These are phyloP conservation scores for Phytophthora pini DNA, from an alignment of 352 stramenopile genomes.

Conservation along the genomic window DNA sequence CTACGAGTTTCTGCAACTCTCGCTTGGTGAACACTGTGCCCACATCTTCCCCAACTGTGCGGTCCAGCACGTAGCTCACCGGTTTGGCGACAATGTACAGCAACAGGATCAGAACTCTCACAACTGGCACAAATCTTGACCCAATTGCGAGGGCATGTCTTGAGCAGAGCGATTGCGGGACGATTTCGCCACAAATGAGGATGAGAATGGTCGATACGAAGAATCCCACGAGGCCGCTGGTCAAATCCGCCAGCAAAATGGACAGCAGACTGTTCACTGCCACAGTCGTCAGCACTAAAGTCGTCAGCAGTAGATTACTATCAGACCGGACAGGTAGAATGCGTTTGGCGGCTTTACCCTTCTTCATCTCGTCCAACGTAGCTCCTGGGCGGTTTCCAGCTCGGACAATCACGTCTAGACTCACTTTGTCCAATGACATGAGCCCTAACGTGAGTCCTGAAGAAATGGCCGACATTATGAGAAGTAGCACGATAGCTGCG, in stretches of 20 bases:
- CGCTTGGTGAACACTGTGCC: conserved; percentile 94
- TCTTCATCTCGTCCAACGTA: conserved; percentile 63
- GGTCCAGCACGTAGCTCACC: conserved; percentile 92
- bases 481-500: conserved; percentile 59
- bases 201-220: conserved; percentile 95
- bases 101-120: conserved; percentile 93
- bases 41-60: conserved; percentile 92
- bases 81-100: conserved; percentile 93
- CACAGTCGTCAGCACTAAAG: conserved; percentile 97
- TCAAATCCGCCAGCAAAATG: conserved; percentile 96
- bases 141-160: conserved; percentile 90
- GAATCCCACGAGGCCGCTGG: conserved; percentile 91
- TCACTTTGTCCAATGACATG: conserved; percentile 97
- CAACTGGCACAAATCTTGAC: conserved; percentile 84
- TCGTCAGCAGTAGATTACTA: conserved; percentile 98
- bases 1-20: conserved; percentile 96
- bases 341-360: conserved; percentile 61
- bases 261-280: conserved; percentile 97
- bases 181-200: conserved; percentile 95
- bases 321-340: conserved; percentile 91
- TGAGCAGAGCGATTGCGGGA: conserved; percentile 93
- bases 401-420: conserved; percentile 96
- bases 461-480: conserved; percentile 93
- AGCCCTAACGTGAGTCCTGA: conserved; percentile 96
- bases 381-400: conserved; percentile 81